Conservation (phyloP, 805 yeast genomes). For the Ogataea trehalophila region DNA sequence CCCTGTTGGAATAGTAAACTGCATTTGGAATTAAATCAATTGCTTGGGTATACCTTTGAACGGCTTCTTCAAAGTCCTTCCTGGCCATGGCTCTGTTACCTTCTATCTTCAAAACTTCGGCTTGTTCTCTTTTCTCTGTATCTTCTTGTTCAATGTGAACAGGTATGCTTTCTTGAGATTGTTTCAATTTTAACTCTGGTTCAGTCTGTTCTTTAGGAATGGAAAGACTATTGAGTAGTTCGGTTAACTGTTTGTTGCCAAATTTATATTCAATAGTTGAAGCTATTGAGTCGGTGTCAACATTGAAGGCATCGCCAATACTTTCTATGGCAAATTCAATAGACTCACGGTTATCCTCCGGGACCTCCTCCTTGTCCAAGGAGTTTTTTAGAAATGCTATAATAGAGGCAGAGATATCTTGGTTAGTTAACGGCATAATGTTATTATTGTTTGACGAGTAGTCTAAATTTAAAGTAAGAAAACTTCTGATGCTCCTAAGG, state of each 20-base stretch:
- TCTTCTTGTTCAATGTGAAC: slow-evolving; percentile 42
- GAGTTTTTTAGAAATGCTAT: slow-evolving; percentile 63
- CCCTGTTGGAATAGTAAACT: slow-evolving; percentile 87
- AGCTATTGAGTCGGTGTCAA: slow-evolving; percentile 31
- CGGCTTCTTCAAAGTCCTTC: slow-evolving; percentile 65
- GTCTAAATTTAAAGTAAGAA: no score
- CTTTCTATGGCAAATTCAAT: slow-evolving; percentile 93
- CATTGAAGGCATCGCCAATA: slow-evolving; percentile 77
- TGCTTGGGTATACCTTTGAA: slow-evolving; percentile 76
- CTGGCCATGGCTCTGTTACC: slow-evolving; percentile 89
- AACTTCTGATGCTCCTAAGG: no score
- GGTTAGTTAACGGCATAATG: slow-evolving; percentile 43
- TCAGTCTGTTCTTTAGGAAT: slow-evolving; percentile 21
- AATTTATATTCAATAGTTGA: slow-evolving; percentile 33
- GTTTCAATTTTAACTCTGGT: slow-evolving; percentile 6
- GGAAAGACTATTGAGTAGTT: slow-evolving; percentile 33
- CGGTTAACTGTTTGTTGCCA: slow-evolving; percentile 43
- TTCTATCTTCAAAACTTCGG: slow-evolving; percentile 79
- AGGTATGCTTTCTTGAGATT: slow-evolving; percentile 27
- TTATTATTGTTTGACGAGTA: not conserved
- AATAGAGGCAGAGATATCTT: slow-evolving; percentile 69
- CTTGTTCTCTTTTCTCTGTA: slow-evolving; percentile 57
- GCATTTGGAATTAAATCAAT: slow-evolving; percentile 71
- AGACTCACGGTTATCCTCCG: slow-evolving; percentile 81
- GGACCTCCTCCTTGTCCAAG: slow-evolving; percentile 55